Evolutionary conservation across 805 yeast species (phyloP), one percentile per base, ranked within the genome.

Genomic region (Yarrowia deformans): DNA sequence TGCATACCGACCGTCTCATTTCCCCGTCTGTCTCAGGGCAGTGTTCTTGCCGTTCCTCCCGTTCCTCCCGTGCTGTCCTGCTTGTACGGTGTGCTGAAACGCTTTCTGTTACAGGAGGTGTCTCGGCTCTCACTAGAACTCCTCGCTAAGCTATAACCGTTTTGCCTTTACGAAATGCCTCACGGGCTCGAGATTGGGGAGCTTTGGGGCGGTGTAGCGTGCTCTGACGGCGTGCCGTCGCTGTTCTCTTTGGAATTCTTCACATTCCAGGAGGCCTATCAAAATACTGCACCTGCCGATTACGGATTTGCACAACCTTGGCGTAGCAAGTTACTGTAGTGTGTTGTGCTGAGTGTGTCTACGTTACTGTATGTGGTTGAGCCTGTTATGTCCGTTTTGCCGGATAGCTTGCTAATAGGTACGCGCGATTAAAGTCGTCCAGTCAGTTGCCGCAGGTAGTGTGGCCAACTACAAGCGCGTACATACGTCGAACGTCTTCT

Each of bases 91-190:
- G 46, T 23, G 23, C 12, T 32, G 42, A 52, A 52, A 52, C 56
- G 56, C 23, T 34, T 29, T 3, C 29, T 52, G 56, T 35, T 34
- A 52, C 56, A 50, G 55, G 39, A 32, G n/a, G 23, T 32, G 39
- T 50, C 39, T 32, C 55, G 56, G 56, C 35, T n/a, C 32, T 35
- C 43, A 39, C 54, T n/a, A 19, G 14, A n/a, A 19, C 18, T 8
- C 32, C 60, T 54, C 60, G 60, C 60, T 54, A 54, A 54, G 60
- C 60, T 54, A 37, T 54, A 19, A 37, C n/a, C 58, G 45, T 14
- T 54, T 54, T 54, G 60, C 60, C 60, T 54, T 54, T 54, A 23
- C 39, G 42, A 54, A 54, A 54, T 54, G 60, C 60, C 60, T 54
- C 60, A 54, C 12, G 40, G 42, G 13, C 49, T 45, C 8, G 12